Evolutionary conservation across 805 yeast species (phyloP), one percentile per base, ranked within the genome.

Genomic region (Allodekkera sacchari): DNA sequence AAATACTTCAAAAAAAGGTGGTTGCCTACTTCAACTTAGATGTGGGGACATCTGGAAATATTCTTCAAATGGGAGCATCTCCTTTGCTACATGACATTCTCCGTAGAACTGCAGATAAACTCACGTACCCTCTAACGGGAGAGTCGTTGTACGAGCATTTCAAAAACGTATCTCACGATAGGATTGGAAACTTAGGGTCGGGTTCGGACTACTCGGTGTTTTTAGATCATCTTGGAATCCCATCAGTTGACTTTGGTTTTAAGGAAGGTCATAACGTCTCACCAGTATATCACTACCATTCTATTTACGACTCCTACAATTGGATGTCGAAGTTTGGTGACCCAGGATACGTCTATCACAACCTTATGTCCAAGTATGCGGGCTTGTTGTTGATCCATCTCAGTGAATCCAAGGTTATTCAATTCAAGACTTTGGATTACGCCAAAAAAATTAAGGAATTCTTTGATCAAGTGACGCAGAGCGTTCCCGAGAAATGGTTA

Each of bases 221-320:
- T 44, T 56, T 64, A 46, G 78, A 74, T 39, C 77, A 72, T 45
- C 53, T 73, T 39, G 81, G 80, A 31, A 69, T 74, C 26, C 68
- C 79, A 2, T 66, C 79, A 1, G 55, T 70, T n/a, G 81, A 78
- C 51, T 36, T 76, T 29, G 81, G 78, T 0, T 81, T 77, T 47
- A 29, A 25, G 5, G 46, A 47, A 25, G 53, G 45, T 13, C 59
- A 63, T 7, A 44, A 48, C 9, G 58, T 50, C 7, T 80, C 75
- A 31, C 64, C 85, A 0, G 72, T 78, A 6, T 80, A 80, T 48
- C 88, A 78, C 38, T 78, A 81, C 51, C 89, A 81, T 49, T 78
- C 88, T 12, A 74, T 77, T 49, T 81, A 77, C 47, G 87, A 79
- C 52, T 76, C 83, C 1, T 74, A 58, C 51, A 61, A 73, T 41